Base-by-base conservation (phyloP, 2,329 filamentous ascomycete genomes). In the Ascosphaera apis region DNA sequence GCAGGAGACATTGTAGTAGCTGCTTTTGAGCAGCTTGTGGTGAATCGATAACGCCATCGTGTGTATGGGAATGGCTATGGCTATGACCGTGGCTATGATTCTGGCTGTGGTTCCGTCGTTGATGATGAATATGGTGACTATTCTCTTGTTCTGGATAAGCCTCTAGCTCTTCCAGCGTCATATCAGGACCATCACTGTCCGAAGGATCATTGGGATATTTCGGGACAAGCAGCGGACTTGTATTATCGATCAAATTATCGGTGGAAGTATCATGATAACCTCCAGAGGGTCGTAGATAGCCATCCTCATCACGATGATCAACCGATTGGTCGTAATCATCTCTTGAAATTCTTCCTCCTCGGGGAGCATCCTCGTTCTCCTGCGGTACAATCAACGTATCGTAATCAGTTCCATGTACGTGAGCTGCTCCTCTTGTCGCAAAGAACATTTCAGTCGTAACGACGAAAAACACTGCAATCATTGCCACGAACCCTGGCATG, bases 371-470 rank as follows among this genome's bases (percentile, higher is more conserved):
- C 12, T 44, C 42, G 27, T 45, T 40, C 15, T 15, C 15, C 6
- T 31, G 15, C 17, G 49, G 49, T 18, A 47, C 43, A 32, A 57
- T 57, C 16, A 58, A 38, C 25, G 56, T 56, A 41, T 66, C 62
- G 41, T 65, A 67, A 40, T 66, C 65, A 21, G 53, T 60, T 9
- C 58, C 55, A 47, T 74, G 69, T 34, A 63, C 60, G 48, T 74
- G 69, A 12, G 61, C 61, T 6, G 68, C 69, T 3, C 71, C 71
- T 48, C 66, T 65, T 36, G 75, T 77, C 0, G 82, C 83, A 45
- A 95, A 74, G 52, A 83, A 82, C 58, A 88, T 91, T 54, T 95
- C 86, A 36, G 93, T 67, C 2, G 72, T 69, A 4, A 91, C 80
- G 2, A 93, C 83, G 3, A 78, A 60, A 40, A 91, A 64, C n/a